Percentiles rank a stretch among this genome's conserved stretches.
These are phyloP conservation scores for Diaporthe amygdali DNA, from an alignment of 2,329 filamentous ascomycete species.

Conservation along the genomic window DNA sequence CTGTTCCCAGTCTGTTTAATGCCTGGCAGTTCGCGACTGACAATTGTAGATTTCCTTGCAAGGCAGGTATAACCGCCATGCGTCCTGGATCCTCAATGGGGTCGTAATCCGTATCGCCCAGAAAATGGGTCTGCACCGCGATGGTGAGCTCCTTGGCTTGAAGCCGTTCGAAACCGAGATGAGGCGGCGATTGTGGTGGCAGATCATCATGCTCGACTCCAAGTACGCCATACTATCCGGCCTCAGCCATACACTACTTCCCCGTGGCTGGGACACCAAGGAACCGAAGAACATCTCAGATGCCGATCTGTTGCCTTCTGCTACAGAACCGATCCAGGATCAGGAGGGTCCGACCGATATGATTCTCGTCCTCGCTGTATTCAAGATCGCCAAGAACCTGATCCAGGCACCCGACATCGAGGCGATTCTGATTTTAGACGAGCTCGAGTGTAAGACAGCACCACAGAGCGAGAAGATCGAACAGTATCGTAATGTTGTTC, in stretches of 20 bases:
- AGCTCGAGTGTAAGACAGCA: conserved; percentile 35
- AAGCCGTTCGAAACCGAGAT: conserved; percentile 71
- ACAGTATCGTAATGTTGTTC: conserved; percentile 48
- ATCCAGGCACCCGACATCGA: conserved; percentile 55
- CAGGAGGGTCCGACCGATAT: conserved; percentile 66
- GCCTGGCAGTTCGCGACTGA: conserved; percentile 22
- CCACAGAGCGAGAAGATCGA: conserved; percentile 41
- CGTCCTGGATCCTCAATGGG: conserved; percentile 65
- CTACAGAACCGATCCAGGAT: conserved; percentile 54
- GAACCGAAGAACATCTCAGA: conserved; percentile 64
- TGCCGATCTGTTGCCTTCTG: conserved; percentile 59
- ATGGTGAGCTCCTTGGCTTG: conserved; percentile 61
- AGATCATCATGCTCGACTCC: conserved; percentile 63
- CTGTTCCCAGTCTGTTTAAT: not conserved
- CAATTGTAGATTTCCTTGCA: conserved; percentile 55
- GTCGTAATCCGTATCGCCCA: conserved; percentile 68
- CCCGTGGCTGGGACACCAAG: conserved; percentile 61
- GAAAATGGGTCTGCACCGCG: conserved; percentile 70
- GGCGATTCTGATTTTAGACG: conserved; percentile 52
- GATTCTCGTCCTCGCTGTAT: conserved; percentile 59
- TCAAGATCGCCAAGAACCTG: conserved; percentile 56
- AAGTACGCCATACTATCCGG: conserved; percentile 64
- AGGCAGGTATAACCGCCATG: conserved; percentile 63
- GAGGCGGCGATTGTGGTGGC: conserved; percentile 71
- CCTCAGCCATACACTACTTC: conserved; percentile 56